Evolutionary conservation across 78 protist genomes (phyloP).

Genomic region (Pelomyxa schiedti): DNA sequence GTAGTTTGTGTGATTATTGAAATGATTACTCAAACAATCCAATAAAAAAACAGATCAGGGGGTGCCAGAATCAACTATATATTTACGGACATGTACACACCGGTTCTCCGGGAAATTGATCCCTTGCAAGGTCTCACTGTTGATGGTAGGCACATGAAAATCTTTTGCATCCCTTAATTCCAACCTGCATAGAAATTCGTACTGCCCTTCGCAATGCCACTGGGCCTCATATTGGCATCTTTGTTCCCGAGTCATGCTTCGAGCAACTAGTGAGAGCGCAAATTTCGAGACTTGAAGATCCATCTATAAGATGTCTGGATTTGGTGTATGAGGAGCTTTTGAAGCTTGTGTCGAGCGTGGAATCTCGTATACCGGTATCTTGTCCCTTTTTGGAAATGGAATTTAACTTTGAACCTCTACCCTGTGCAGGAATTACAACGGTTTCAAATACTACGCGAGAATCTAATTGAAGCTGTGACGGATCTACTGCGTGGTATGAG

Average conservation of each 20-base stretch:
- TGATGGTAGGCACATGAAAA: no score
- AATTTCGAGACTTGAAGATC: constrained; percentile 58
- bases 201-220: constrained; percentile 78
- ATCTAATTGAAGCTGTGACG: constrained; percentile 38
- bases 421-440: constrained; percentile 32
- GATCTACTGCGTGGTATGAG: constrained; percentile 17
- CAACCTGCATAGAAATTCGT: no score
- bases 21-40: no score
- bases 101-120: constrained; percentile 29
- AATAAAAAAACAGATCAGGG: no score
- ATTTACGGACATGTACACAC: constrained; percentile 61
- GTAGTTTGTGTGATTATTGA: no score
- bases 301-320: constrained; percentile 1
- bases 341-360: neutral
- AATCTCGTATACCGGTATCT: constrained; percentile 29
- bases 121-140: constrained; percentile 44
- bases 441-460: constrained; percentile 20
- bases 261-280: constrained; percentile 66
- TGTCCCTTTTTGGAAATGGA: no score
- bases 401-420: no score
- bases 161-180: no score
- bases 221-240: constrained; percentile 68
- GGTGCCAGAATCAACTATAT: constrained; percentile 92
- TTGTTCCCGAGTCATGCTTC: constrained; percentile 84
- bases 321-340: neutral